phyloP scores from a whole-genome alignment of 2,329 filamentous ascomycete genomes.

The Clonostachys rhizophaga region DNA sequence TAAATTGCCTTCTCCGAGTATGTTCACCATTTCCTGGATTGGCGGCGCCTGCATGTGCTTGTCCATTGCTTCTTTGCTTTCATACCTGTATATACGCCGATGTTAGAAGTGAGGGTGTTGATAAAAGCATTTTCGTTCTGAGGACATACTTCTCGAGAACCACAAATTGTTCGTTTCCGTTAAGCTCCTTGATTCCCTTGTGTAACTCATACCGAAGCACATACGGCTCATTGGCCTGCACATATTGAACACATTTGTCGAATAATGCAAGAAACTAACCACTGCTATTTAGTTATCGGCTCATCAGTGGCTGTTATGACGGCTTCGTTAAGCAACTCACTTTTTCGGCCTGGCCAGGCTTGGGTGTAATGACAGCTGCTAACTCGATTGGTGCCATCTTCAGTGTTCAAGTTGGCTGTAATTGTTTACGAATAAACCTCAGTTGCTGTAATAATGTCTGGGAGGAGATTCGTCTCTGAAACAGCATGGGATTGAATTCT shows the following conservation, averaged over 20 bases:
- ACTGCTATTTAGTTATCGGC: not conserved
- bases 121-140: not conserved
- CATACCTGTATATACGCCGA: constrained; percentile 7
- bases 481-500: too few relatives aligned
- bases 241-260: constrained; percentile 11
- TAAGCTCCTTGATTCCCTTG: constrained; percentile 11
- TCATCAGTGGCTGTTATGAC: too few relatives aligned
- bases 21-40: constrained; percentile 10
- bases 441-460: too few relatives aligned
- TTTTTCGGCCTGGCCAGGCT: constrained; percentile 13
- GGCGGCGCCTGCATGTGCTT: constrained; percentile 11
- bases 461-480: too few relatives aligned
- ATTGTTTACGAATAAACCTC: not conserved
- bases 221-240: constrained; percentile 12
- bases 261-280: constrained; percentile 14
- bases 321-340: constrained; percentile 3
- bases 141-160: constrained; percentile 14
- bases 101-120: too few relatives aligned
- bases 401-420: not conserved
- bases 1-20: constrained; percentile 9
- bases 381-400: constrained; percentile 12
- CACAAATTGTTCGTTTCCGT: constrained; percentile 14
- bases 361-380: constrained; percentile 17
- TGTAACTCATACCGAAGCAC: constrained; percentile 17
- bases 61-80: constrained; percentile 12